phyloP scores from a whole-genome alignment of 805 yeast species.

The Brettanomyces sp. region DNA sequence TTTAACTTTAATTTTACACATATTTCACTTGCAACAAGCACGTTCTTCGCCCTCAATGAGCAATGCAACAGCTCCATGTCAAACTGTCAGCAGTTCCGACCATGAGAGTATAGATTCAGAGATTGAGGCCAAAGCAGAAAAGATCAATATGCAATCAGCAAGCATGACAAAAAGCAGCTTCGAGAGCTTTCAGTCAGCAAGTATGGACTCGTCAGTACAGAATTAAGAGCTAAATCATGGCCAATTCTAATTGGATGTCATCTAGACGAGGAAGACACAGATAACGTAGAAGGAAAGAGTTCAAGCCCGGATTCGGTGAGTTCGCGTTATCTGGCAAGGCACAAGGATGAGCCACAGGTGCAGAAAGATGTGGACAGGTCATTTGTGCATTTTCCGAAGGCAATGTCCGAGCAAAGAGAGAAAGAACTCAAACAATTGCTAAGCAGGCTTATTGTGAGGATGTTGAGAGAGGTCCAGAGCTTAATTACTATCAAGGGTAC shows the following conservation, averaged over 20 bases:
- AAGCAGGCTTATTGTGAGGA: constrained; percentile 34
- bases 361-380: constrained; percentile 69
- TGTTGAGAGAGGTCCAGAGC: constrained; percentile 48
- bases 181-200: constrained; percentile 1
- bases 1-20: too few relatives aligned
- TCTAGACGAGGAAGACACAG: background rate
- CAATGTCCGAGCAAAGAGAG: constrained; percentile 12
- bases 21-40: too few relatives aligned
- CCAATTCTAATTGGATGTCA: constrained; percentile 30
- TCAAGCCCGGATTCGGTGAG: background rate
- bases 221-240: constrained; percentile 39
- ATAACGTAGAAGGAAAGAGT: background rate
- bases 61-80: too few relatives aligned
- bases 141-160: too few relatives aligned
- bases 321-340: constrained; percentile 24
- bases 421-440: constrained; percentile 32
- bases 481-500: constrained; percentile 85
- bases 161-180: background rate
- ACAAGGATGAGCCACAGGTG: constrained; percentile 73
- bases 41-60: too few relatives aligned
- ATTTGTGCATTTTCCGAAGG: constrained; percentile 34
- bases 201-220: constrained; percentile 35
- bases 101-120: too few relatives aligned
- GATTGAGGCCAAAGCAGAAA: too few relatives aligned
- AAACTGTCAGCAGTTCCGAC: too few relatives aligned